A percentile compares a stretch with the other conserved stretches of the same genome.
Conservation (phyloP, 2,329 filamentous ascomycete genomes). For the Colletotrichum sidae region DNA sequence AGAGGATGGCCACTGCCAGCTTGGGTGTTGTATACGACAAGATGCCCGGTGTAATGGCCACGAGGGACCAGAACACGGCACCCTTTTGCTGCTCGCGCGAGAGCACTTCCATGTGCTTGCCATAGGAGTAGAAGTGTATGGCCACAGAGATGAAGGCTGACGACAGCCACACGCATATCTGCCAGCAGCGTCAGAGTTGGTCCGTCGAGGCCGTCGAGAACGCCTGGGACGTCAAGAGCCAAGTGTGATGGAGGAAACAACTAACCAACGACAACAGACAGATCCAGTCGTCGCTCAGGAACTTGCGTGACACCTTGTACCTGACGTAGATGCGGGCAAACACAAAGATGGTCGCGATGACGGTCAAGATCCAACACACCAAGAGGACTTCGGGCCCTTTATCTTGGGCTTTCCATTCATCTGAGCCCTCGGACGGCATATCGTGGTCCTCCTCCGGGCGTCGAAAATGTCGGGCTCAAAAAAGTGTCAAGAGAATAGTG, state of each 20-base stretch:
- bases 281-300: constrained; percentile 11
- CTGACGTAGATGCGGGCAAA: constrained; percentile 4
- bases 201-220: too few relatives aligned
- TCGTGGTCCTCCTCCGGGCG: not conserved
- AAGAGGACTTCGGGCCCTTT: constrained; percentile 1
- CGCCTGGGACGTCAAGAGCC: not conserved
- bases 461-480: not conserved
- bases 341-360: constrained; percentile 1
- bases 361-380: constrained; percentile 12
- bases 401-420: constrained; percentile 10
- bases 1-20: constrained; percentile 52
- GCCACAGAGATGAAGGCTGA: constrained; percentile 48
- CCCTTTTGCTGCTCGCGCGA: constrained; percentile 42
- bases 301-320: not conserved
- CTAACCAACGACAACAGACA: constrained; percentile 11
- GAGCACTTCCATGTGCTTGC: constrained; percentile 50
- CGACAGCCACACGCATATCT: constrained; percentile 39
- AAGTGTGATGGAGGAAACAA: not conserved
- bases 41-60: constrained; percentile 51
- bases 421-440: constrained; percentile 4
- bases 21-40: constrained; percentile 55
- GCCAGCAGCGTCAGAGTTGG: not conserved
- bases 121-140: constrained; percentile 50
- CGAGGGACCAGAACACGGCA: constrained; percentile 49
- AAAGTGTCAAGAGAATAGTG: not conserved